Base-by-base conservation (phyloP, 2,329 filamentous ascomycete genomes). In the Exophiala bonariae region DNA sequence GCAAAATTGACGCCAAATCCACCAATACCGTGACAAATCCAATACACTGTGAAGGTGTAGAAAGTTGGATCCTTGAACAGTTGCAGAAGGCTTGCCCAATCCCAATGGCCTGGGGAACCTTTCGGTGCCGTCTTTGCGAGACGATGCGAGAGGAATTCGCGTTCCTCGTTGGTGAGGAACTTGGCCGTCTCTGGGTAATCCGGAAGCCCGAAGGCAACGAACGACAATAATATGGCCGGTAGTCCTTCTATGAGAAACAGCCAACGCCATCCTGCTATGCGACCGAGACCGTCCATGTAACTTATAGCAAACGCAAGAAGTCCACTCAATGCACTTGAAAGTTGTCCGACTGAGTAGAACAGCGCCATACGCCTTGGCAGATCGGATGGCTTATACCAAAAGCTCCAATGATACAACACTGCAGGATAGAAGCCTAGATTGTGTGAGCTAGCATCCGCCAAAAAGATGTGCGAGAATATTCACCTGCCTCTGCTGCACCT, bases 331-430 rank as follows among this genome's bases (percentile, higher is more conserved):
- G 79, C 78, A 44, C 79, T 80, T 39, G 79, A 80, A 52, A 82
- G 74, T 54, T 81, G 73, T 57, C 80, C 81, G 2, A 79, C 77
- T 52, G 77, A 78, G 64, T 82, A 78, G 39, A 83, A 66, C 20
- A 73, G 66, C 63, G 81, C 82, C 1, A 82, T 69, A 78, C 80
- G 67, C 47, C 68, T 68, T 11, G 75, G 74, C 51, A 82, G 58
- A 63, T 82, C 79, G 33, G 75, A 73, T 34, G 81, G 73, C 1
- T 80, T 85, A 63, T 86, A 86, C 76, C 81, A 86, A 56, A 83
- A 82, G 0, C 79, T 82, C 19, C 86, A 71, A 35, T 85, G 80
- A 33, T 54, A 56, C 65, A 22, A 66, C 65, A 33, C 68, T 18
- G 5, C 82, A 0, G 83, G 82, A 19, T 84, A 69, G 63, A 84